phyloP scores from a whole-genome alignment of 805 yeast genomes.

The Schizosaccharomyces octosporus region DNA sequence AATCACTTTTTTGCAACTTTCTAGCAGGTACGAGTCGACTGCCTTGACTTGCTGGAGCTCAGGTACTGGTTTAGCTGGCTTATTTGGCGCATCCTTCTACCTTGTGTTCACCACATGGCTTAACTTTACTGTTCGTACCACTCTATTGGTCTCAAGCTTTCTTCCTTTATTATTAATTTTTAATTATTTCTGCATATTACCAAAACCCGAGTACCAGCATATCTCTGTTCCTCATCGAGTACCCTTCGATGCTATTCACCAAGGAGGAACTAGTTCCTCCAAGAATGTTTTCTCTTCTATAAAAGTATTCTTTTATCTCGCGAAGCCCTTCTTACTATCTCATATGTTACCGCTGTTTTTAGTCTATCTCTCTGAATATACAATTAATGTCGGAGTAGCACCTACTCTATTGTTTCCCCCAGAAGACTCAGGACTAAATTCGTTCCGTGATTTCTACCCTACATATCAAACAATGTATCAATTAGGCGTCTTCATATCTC shows the following conservation, averaged over 20 bases:
- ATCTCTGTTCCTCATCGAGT: background rate
- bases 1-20: constrained; percentile 61
- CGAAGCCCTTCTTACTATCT: constrained; percentile 13
- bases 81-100: constrained; percentile 45
- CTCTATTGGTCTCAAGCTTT: constrained; percentile 25
- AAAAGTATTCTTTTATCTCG: constrained; percentile 9
- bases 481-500: constrained; percentile 70
- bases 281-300: background rate
- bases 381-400: constrained; percentile 64
- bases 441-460: background rate
- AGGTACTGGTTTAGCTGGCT: constrained; percentile 92
- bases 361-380: constrained; percentile 68
- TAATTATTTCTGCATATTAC: constrained; percentile 13
- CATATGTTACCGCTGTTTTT: constrained; percentile 65
- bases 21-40: constrained; percentile 44
- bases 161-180: constrained; percentile 14
- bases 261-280: background rate
- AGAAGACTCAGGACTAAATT: background rate
- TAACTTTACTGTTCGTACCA: constrained; percentile 25
- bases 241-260: background rate
- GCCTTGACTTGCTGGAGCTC: constrained; percentile 60
- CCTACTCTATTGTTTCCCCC: constrained; percentile 3
- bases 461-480: background rate
- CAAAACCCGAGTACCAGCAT: constrained; percentile 6
- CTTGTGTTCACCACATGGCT: constrained; percentile 49